A percentile compares a stretch with the other conserved stretches of the same genome.
These are phyloP conservation scores for Ustilago curta DNA, from an alignment of 1,284 basidiomycete genomes.

Conservation along the genomic window DNA sequence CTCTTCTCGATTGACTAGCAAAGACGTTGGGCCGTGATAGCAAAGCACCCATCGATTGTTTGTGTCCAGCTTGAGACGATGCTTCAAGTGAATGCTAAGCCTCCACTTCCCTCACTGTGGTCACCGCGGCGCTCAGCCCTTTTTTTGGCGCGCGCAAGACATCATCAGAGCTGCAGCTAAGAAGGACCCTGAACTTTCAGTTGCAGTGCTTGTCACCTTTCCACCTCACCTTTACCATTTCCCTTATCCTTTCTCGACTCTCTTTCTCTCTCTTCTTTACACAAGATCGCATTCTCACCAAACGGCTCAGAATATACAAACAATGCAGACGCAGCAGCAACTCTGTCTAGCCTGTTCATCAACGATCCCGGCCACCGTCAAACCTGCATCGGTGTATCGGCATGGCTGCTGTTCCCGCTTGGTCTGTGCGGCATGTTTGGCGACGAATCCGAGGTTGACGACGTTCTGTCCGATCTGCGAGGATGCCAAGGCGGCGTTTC, in stretches of 20 bases:
- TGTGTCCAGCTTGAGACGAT: too few species aligned
- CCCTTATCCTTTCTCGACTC: background rate
- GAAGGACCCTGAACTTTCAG: constrained; percentile 7
- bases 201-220: background rate
- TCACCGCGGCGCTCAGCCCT: background rate
- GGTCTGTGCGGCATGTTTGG: constrained; percentile 40
- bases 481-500: constrained; percentile 42
- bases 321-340: constrained; percentile 13
- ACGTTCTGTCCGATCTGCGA: constrained; percentile 58
- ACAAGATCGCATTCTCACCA: background rate
- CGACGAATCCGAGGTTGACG: constrained; percentile 29
- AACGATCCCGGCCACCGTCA: constrained; percentile 24
- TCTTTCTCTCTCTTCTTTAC: background rate
- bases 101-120: background rate
- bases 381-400: constrained; percentile 26
- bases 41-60: too few species aligned
- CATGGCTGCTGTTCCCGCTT: constrained; percentile 47
- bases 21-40: too few species aligned
- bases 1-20: too few species aligned
- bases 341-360: constrained; percentile 45
- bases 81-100: too few species aligned
- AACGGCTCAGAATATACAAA: background rate
- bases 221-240: background rate
- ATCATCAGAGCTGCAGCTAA: constrained; percentile 3
- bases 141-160: constrained; percentile 1